These are phyloP conservation scores for Penicillium chermesinum DNA, from an alignment of 495 filamentous ascomycete species.

Conservation along the genomic window DNA sequence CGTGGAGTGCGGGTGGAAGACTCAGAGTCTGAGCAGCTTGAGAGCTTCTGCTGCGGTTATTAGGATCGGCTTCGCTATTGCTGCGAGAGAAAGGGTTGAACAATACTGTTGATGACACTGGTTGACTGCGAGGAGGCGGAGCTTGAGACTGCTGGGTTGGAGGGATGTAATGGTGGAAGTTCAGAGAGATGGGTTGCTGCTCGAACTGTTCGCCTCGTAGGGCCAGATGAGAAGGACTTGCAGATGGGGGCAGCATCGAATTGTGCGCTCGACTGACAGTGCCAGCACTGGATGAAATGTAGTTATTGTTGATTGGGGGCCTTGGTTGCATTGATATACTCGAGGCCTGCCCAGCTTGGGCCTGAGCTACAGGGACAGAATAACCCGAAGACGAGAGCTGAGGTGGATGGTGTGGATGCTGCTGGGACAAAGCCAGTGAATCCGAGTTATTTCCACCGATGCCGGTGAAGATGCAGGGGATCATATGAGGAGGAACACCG, in stretches of 20 bases:
- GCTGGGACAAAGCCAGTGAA: not conserved
- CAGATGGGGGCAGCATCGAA: too few relatives aligned
- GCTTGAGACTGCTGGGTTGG: not conserved
- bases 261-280: too few relatives aligned
- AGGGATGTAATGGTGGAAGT: conserved; percentile 13
- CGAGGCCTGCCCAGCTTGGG: too few relatives aligned
- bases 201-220: conserved; percentile 1
- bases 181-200: conserved; percentile 3
- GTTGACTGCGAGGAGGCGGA: not conserved
- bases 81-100: not conserved
- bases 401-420: conserved; percentile 1
- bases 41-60: conserved; percentile 1
- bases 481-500: conserved; percentile 78
- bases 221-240: too few relatives aligned
- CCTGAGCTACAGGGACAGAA: too few relatives aligned
- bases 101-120: not conserved
- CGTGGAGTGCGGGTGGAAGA: not conserved
- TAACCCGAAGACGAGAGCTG: not conserved
- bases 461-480: conserved; percentile 85
- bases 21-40: not conserved
- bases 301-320: too few relatives aligned
- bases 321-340: too few relatives aligned
- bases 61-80: not conserved
- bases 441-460: conserved; percentile 33
- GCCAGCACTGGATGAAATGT: too few relatives aligned